phyloP scores from a whole-genome alignment of 441 rosid genomes.

The Jatropha multifida region DNA sequence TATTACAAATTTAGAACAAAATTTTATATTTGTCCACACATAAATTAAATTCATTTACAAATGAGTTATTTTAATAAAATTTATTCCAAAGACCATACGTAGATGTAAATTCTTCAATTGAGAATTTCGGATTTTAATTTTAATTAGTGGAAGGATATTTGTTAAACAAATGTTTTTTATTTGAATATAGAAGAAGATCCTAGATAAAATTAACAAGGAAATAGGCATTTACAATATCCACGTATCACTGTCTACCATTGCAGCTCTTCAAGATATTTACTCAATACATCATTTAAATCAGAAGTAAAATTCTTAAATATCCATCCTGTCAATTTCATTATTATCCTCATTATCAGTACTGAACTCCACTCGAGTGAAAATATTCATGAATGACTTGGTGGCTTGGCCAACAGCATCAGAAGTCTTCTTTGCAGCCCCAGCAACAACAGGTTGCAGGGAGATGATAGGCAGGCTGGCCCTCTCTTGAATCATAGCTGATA shows the following conservation, averaged over 20 bases:
- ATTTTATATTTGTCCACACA: no score
- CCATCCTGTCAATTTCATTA: conserved; percentile 40
- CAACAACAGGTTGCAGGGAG: conserved; percentile 76
- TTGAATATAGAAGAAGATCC: neutral
- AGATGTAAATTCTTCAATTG: no score
- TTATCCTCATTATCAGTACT: conserved; percentile 41
- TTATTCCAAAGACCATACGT: no score
- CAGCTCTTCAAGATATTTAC: conserved; percentile 13
- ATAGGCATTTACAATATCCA: conserved; percentile 1
- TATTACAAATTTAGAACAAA: no score
- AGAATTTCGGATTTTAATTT: no score
- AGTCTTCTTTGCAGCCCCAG: conserved; percentile 81
- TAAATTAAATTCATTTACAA: no score
- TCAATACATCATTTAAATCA: neutral
- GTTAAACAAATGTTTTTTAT: no score
- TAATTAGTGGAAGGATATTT: no score
- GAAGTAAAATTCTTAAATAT: conserved; percentile 26
- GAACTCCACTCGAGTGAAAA: conserved; percentile 48
- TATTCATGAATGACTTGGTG: conserved; percentile 64
- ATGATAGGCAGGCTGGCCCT: conserved; percentile 77
- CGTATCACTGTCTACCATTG: neutral
- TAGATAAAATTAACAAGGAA: neutral
- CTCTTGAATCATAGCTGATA: conserved; percentile 83
- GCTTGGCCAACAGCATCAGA: conserved; percentile 77
- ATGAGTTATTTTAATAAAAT: no score